phyloP scores from a whole-genome alignment of 2,329 filamentous ascomycete species.

The Pleoardoris graminearum region DNA sequence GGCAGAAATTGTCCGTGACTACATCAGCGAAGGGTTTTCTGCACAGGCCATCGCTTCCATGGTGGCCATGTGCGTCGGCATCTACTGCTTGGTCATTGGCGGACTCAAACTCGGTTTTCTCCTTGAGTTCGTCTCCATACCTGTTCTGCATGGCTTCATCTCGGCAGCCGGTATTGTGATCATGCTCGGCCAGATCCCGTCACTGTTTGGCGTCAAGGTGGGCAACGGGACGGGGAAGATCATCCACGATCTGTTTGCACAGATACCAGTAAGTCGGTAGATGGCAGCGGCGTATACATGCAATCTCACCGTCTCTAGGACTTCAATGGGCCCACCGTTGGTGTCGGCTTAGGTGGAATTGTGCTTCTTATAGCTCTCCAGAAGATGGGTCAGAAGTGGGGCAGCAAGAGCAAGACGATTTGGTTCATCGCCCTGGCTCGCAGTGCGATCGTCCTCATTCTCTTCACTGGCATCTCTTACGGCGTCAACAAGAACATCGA shows the following conservation, averaged over 20 bases:
- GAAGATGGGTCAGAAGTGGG: conserved; percentile 62
- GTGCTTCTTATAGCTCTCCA: conserved; percentile 61
- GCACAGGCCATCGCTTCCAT: conserved; percentile 63
- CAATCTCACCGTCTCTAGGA: conserved; percentile 26
- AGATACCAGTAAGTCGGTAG: conserved; percentile 48
- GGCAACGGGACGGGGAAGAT: conserved; percentile 59
- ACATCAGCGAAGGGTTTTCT: conserved; percentile 55
- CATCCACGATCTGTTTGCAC: conserved; percentile 61
- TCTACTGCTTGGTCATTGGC: conserved; percentile 63
- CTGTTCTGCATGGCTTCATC: conserved; percentile 67
- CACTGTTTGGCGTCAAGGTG: conserved; percentile 60
- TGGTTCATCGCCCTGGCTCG: conserved; percentile 64
- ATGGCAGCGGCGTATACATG: no score
- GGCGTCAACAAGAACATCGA: conserved; percentile 59
- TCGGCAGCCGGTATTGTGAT: conserved; percentile 69
- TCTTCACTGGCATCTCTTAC: conserved; percentile 67
- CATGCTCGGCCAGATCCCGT: conserved; percentile 65
- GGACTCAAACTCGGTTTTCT: conserved; percentile 67
- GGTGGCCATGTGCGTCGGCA: conserved; percentile 65
- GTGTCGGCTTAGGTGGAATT: conserved; percentile 62
- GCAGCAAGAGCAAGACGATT: conserved; percentile 60
- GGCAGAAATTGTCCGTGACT: conserved; percentile 60
- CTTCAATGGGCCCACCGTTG: conserved; percentile 62
- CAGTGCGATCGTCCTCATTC: conserved; percentile 62
- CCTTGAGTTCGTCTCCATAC: conserved; percentile 67